A percentile compares a stretch with the other conserved stretches of the same genome.
These are phyloP conservation scores for Acanthamoeba culbertsoni DNA, from an alignment of 208 protist species.

Conservation along the genomic window DNA sequence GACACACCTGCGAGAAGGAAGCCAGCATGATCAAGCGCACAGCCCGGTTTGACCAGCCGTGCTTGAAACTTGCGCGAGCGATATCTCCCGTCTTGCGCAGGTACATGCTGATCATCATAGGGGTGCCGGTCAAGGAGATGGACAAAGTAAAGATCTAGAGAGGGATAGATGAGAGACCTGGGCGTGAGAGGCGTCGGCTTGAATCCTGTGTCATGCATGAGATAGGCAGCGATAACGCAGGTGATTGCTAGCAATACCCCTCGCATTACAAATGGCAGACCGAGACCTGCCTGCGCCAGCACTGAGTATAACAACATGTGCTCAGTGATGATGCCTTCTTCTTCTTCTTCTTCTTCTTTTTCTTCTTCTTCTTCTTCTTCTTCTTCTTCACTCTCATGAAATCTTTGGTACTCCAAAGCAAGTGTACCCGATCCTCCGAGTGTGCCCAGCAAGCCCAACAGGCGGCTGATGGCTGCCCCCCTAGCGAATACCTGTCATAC, in stretches of 20 bases:
- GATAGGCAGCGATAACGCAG: not conserved
- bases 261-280: not conserved
- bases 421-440: not conserved
- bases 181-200: not conserved
- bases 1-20: not conserved
- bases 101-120: not conserved
- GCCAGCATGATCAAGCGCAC: not conserved
- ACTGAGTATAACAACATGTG: not conserved
- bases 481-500: not conserved
- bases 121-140: not conserved
- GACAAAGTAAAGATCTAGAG: not conserved
- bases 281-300: not conserved
- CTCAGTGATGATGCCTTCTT: too few relatives aligned
- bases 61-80: not conserved
- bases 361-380: too few relatives aligned
- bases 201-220: not conserved
- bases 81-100: not conserved
- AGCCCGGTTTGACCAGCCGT: not conserved
- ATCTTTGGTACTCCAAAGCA: not conserved
- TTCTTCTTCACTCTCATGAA: too few relatives aligned
- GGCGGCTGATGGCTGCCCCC: not conserved
- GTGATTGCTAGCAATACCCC: not conserved
- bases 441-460: not conserved
- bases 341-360: too few relatives aligned
- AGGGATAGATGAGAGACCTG: not conserved